Base-by-base conservation (phyloP, 2,329 filamentous ascomycete genomes). In the Aspergillus sojae region DNA sequence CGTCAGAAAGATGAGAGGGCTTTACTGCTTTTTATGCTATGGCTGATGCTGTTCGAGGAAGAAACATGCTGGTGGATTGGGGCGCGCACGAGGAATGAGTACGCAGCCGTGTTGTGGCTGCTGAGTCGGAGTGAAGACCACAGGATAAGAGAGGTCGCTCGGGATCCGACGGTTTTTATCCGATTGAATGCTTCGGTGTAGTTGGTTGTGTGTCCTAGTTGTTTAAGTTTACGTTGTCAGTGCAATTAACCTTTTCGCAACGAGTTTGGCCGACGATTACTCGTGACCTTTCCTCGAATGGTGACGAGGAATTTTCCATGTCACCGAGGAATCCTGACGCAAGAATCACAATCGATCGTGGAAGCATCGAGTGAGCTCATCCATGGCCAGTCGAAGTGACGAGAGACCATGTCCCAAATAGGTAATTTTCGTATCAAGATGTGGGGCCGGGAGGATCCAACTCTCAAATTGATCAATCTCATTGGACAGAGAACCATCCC, bases 11-110 rank as follows among this genome's bases (percentile, higher is more conserved):
- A 52, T n/a, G 48, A 52, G 9, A 32, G 7, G 7, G 57, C 57
- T 4, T 23, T 58, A 12, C 43, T 58, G 21, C 30, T 58, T 12
- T 50, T 58, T 30, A 50, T 58, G 41, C n/a, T 58, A 16, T 58
- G 57, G 43, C 19, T 58, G 26, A 45, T 32, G 32, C 12, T 58
- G 11, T 43, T 58, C 14, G 21, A 32, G 4, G 19, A 23, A 7
- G 43, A 50, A 21, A 28, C 19, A 16, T 58, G 26, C 26, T 58
- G 57, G 57, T 50, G 57, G 43, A 46, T 57, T n/a, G 14, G 4
- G 10, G 21, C 19, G 10, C 57, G 43, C 14, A 43, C 57, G 1
- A 21, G 55, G 9, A 58, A 32, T 36, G 57, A 57, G 41, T 57
- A 57, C 43, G 19, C 55, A 26, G 55, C 41, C 16, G 57, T 58